These are phyloP conservation scores for Isoetes taiwanensis DNA, from an alignment of 75 land plant genomes.

Conservation along the genomic window DNA sequence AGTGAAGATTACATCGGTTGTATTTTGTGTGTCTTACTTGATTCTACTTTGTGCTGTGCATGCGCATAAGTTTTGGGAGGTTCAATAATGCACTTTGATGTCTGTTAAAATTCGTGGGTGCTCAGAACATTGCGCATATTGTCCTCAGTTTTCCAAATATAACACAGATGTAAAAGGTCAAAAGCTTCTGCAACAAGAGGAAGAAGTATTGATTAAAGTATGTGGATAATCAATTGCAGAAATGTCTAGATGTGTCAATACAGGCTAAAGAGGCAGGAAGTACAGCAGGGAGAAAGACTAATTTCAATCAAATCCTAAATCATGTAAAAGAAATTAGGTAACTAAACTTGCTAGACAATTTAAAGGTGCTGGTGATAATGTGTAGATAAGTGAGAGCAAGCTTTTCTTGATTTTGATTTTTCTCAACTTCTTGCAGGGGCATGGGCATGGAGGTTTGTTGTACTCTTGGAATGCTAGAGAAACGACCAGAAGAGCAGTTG, in stretches of 20 bases:
- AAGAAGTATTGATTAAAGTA: neutral
- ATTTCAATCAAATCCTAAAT: neutral
- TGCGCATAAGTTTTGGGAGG: slow-evolving; percentile 3
- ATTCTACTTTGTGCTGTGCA: too few species aligned
- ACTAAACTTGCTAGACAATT: neutral
- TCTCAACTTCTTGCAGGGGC: neutral
- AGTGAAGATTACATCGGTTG: too few species aligned
- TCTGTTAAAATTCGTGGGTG: neutral
- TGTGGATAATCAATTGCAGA: neutral
- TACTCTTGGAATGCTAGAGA: neutral
- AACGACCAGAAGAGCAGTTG: neutral
- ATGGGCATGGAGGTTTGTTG: slow-evolving; percentile 7
- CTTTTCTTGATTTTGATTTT: neutral
- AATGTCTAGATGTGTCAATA: neutral
- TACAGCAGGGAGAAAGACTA: slow-evolving; percentile 4
- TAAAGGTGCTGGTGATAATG: too few species aligned
- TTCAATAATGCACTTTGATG: slow-evolving; percentile 1
- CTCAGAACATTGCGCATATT: slow-evolving; percentile 4
- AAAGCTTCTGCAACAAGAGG: slow-evolving; percentile 4
- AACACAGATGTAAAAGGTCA: slow-evolving; percentile 3
- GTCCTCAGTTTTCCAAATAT: neutral
- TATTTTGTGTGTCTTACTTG: too few species aligned
- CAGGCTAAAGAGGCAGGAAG: slow-evolving; percentile 6
- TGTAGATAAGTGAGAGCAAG: too few species aligned
- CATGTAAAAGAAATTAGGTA: slow-evolving; percentile 2